phyloP scores from a whole-genome alignment of 495 filamentous ascomycete species.

The Hypomontagnella monticulosa region DNA sequence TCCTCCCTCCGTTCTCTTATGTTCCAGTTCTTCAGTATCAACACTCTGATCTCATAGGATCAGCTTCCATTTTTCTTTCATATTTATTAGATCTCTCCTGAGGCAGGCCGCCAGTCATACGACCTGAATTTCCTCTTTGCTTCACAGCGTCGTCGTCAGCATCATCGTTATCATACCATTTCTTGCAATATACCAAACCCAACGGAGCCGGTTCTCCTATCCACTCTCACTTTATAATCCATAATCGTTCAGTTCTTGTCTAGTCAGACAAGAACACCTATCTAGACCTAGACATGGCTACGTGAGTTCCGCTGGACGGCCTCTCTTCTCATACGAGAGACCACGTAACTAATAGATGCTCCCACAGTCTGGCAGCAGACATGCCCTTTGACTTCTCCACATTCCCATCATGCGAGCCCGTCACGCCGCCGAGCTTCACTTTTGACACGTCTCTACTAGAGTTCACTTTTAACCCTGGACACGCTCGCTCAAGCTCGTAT shows the following conservation, averaged over 20 bases:
- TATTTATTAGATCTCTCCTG: conserved; percentile 44
- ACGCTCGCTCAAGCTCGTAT: conserved; percentile 63
- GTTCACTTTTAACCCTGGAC: conserved; percentile 57
- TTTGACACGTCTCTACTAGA: conserved; percentile 64
- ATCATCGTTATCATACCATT: conserved; percentile 33
- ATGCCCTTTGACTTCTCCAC: conserved; percentile 65
- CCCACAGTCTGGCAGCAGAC: conserved; percentile 58
- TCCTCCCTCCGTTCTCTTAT: conserved; percentile 34
- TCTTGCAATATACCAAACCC: conserved; percentile 10
- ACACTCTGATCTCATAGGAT: conserved; percentile 45
- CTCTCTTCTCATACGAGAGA: not conserved
- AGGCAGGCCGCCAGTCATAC: conserved; percentile 29
- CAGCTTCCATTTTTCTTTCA: conserved; percentile 39
- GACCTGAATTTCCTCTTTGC: conserved; percentile 39
- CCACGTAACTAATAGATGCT: conserved; percentile 39
- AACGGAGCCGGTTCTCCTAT: conserved; percentile 44
- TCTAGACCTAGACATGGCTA: conserved; percentile 59
- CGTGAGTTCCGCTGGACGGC: conserved; percentile 50
- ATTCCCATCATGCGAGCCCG: conserved; percentile 58
- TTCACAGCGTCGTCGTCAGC: conserved; percentile 33
- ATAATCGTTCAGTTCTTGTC: conserved; percentile 51
- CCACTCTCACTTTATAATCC: conserved; percentile 45
- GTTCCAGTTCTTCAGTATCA: conserved; percentile 47
- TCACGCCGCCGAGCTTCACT: conserved; percentile 61
- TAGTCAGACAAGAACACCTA: conserved; percentile 44